These are phyloP conservation scores for Zostera marina DNA, from an alignment of 116 monocot genomes.

Conservation along the genomic window DNA sequence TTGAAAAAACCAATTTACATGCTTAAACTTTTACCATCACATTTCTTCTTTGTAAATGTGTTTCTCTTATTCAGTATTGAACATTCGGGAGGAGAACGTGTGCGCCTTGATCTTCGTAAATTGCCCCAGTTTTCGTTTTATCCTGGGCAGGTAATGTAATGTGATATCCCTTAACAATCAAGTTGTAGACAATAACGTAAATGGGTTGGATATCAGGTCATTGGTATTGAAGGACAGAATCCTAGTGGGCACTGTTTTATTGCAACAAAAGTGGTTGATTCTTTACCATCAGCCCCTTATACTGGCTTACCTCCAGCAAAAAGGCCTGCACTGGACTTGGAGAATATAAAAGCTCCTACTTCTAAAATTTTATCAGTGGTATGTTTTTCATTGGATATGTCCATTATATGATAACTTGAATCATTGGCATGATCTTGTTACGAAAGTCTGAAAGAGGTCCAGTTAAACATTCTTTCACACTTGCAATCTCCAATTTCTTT, in stretches of 20 bases:
- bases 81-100: slow-evolving; percentile 69
- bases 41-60: background rate
- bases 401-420: too few relatives aligned
- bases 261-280: slow-evolving; percentile 72
- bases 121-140: slow-evolving; percentile 69
- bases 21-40: background rate
- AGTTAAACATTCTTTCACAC: background rate
- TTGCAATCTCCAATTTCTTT: too few relatives aligned
- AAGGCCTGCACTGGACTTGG: slow-evolving; percentile 46
- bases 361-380: slow-evolving; percentile 59
- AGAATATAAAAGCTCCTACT: slow-evolving; percentile 14
- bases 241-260: slow-evolving; percentile 97
- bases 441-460: too few relatives aligned
- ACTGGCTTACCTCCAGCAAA: slow-evolving; percentile 48
- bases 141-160: slow-evolving; percentile 71
- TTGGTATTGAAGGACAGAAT: slow-evolving; percentile 87
- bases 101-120: slow-evolving; percentile 68
- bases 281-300: slow-evolving; percentile 27
- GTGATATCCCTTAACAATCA: background rate
- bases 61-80: slow-evolving; percentile 40
- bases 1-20: background rate
- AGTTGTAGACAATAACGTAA: background rate
- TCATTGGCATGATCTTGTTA: too few relatives aligned
- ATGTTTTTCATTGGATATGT: slow-evolving; percentile 5
- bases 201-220: slow-evolving; percentile 32